Conservation (phyloP, 331 rosid genomes). For the Spiraea crenata region DNA sequence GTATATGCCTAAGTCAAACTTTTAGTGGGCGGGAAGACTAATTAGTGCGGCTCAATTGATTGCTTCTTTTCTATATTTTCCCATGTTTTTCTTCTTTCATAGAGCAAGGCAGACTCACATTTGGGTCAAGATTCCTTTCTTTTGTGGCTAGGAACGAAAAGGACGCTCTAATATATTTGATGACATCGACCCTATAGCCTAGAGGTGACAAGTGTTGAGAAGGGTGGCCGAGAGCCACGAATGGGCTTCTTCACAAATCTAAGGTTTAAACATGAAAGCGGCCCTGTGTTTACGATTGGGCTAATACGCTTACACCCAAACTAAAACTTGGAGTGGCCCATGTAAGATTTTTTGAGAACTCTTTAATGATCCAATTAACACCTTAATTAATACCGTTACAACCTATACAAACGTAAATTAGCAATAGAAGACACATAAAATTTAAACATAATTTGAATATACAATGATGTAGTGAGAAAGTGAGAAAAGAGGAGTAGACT, state of each 20-base stretch:
- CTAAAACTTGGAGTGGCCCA: background rate
- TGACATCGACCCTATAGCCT: background rate
- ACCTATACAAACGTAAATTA: too few species aligned
- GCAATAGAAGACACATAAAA: too few species aligned
- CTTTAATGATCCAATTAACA: too few species aligned
- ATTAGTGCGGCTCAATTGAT: background rate
- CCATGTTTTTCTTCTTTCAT: background rate
- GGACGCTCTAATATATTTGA: background rate
- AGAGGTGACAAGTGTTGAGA: background rate
- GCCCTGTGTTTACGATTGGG: background rate
- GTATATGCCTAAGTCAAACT: background rate
- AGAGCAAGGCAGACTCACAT: background rate
- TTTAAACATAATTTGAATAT: too few species aligned
- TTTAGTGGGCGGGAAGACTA: background rate
- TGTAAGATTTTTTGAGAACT: too few species aligned
- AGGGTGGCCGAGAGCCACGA: background rate
- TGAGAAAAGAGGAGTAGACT: too few species aligned
- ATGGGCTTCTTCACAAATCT: background rate
- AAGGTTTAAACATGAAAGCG: background rate
- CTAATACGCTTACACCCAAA: too few species aligned
- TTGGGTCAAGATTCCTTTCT: background rate
- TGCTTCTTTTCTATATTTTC: background rate
- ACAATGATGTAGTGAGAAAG: too few species aligned
- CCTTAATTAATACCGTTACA: too few species aligned
- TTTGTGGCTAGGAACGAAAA: constrained; percentile 1